A percentile compares a stretch with the other conserved stretches of the same genome.
Conservation (phyloP, 208 protist genomes). For the Balamuthia mandrillaris region DNA sequence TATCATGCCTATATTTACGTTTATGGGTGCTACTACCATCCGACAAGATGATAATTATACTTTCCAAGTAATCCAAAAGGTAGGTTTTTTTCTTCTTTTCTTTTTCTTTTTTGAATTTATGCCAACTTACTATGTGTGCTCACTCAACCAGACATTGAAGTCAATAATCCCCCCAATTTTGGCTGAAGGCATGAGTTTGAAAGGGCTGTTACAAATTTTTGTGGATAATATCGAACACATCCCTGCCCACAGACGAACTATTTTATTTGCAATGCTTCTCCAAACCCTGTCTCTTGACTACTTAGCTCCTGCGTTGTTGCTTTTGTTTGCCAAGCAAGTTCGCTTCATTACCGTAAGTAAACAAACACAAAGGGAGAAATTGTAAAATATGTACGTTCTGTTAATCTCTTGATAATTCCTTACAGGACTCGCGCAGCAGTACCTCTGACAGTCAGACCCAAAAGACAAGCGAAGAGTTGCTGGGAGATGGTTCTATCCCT, state of each 20-base stretch:
- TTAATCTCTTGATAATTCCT: too few relatives aligned
- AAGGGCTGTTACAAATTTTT: slow-evolving; percentile 2
- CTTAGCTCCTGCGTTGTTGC: background rate
- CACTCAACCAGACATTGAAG: too few relatives aligned
- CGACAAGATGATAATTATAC: slow-evolving; percentile 34
- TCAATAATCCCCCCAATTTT: too few relatives aligned
- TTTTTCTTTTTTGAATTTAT: background rate
- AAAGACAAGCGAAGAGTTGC: too few relatives aligned
- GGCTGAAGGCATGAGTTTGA: slow-evolving; percentile 1
- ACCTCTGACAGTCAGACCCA: too few relatives aligned
- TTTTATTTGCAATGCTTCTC: slow-evolving; percentile 4
- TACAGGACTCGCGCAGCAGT: too few relatives aligned
- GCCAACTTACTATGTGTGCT: too few relatives aligned
- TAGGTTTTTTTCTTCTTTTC: background rate
- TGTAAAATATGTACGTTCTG: too few relatives aligned
- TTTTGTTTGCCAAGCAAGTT: slow-evolving; percentile 19
- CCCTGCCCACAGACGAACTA: background rate
- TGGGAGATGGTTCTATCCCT: slow-evolving; percentile 2
- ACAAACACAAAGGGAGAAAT: too few relatives aligned
- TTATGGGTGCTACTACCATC: slow-evolving; percentile 26
- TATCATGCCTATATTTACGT: slow-evolving; percentile 31
- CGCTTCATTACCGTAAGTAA: too few relatives aligned
- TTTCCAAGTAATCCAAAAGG: slow-evolving; percentile 26
- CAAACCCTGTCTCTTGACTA: slow-evolving; percentile 27
- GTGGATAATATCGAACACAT: slow-evolving; percentile 31